phyloP scores from a whole-genome alignment of 345 rosid genomes.

The Acer saccharum region DNA sequence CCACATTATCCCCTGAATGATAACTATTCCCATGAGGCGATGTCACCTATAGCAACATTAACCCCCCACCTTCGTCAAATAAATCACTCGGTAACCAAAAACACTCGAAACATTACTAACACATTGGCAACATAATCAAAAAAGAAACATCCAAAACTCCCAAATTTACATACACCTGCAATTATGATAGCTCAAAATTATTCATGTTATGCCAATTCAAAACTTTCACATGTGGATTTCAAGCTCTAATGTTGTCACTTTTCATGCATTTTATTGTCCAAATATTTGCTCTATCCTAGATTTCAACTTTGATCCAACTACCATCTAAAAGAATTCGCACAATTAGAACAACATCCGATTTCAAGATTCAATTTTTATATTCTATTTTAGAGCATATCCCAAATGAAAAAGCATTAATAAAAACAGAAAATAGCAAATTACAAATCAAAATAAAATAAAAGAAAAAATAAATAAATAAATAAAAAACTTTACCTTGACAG shows the following conservation, averaged over 20 bases:
- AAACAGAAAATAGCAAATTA: not conserved
- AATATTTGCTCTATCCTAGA: constrained; percentile 1
- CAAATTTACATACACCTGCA: not conserved
- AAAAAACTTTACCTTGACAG: constrained; percentile 45
- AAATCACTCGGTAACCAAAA: not conserved
- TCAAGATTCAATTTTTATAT: not conserved
- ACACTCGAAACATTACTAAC: not conserved
- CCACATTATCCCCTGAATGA: constrained; percentile 58
- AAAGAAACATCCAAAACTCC: not conserved
- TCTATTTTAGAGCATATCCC: not conserved
- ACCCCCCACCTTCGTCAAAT: constrained; percentile 1
- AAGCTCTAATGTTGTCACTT: constrained; percentile 6
- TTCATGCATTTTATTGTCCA: not conserved
- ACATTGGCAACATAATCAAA: not conserved
- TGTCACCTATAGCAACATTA: constrained; percentile 46
- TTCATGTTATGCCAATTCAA: not conserved
- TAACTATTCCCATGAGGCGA: constrained; percentile 58
- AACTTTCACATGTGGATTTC: not conserved
- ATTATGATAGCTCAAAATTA: not conserved
- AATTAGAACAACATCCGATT: not conserved
- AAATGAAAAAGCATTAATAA: not conserved
- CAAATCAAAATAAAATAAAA: not conserved
- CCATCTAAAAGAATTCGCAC: not conserved
- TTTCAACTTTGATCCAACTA: not conserved
- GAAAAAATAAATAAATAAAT: not conserved